phyloP scores from a whole-genome alignment of 805 yeast genomes.

The Myxozyma melibiosi region DNA sequence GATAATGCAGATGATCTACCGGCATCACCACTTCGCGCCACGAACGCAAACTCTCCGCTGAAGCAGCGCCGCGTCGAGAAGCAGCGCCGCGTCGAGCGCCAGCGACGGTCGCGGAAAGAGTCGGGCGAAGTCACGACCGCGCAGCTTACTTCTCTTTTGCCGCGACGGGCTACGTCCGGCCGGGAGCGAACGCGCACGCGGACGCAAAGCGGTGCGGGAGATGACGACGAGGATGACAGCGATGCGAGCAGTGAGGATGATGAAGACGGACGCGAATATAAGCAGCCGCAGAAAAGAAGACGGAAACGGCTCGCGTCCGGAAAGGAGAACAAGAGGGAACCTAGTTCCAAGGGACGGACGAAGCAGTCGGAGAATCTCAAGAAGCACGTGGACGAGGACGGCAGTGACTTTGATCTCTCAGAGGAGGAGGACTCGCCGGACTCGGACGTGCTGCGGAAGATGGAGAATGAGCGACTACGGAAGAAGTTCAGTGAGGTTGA shows the following conservation, averaged over 20 bases:
- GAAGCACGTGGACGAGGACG: not conserved
- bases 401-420: not conserved
- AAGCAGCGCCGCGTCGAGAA: not conserved
- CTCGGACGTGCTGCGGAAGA: constrained; percentile 10
- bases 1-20: not conserved
- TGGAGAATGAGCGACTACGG: constrained; percentile 13
- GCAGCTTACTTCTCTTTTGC: constrained; percentile 21
- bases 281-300: not conserved
- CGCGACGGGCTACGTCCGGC: constrained; percentile 8
- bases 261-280: not conserved
- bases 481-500: constrained; percentile 23
- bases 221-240: not conserved
- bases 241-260: not conserved
- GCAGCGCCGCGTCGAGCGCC: no score
- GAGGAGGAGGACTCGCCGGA: constrained; percentile 4
- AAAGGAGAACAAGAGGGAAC: not conserved
- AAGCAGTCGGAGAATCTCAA: no score
- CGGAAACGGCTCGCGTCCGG: not conserved
- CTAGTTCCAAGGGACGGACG: not conserved
- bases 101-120: no score
- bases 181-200: constrained; percentile 2
- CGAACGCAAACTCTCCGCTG: not conserved
- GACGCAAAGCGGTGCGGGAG: constrained; percentile 4
- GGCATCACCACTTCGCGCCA: not conserved
- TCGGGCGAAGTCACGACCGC: constrained; percentile 14